These are phyloP conservation scores for Macrophomina pseudophaseolina DNA, from an alignment of 2,329 filamentous ascomycete species.

Conservation along the genomic window DNA sequence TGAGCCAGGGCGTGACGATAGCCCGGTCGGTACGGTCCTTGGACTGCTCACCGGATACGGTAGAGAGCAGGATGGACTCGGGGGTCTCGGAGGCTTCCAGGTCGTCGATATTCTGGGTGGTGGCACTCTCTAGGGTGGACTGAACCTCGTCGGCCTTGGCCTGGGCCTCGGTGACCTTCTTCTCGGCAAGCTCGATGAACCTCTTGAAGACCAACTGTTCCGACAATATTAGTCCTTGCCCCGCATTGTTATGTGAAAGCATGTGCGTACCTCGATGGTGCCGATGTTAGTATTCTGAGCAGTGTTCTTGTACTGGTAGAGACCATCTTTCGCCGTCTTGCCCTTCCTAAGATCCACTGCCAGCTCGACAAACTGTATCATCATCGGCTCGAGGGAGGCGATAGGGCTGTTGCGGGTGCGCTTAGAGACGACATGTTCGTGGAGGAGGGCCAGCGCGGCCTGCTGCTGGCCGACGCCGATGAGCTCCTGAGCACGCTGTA, in stretches of 20 bases:
- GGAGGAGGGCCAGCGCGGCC: constrained; percentile 90
- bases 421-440: constrained; percentile 99
- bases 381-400: constrained; percentile 93
- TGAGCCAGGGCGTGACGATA: constrained; percentile 98
- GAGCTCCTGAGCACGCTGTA: constrained; percentile 88
- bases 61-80: constrained; percentile 96
- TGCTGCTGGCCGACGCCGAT: constrained; percentile 94
- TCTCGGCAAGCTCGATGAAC: constrained; percentile 95
- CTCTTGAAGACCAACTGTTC: constrained; percentile 81
- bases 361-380: constrained; percentile 95
- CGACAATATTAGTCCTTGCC: constrained; percentile 3
- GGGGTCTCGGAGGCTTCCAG: constrained; percentile 96
- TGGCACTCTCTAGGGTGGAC: constrained; percentile 78
- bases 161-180: constrained; percentile 95
- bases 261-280: constrained; percentile 84
- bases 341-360: constrained; percentile 98
- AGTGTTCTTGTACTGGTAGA: constrained; percentile 99
- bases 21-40: constrained; percentile 96
- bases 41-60: constrained; percentile 96
- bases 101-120: constrained; percentile 83
- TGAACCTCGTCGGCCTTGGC: constrained; percentile 95
- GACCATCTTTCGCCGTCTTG: constrained; percentile 96
- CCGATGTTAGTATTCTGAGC: constrained; percentile 98
- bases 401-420: constrained; percentile 97
- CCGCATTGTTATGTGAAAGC: constrained; percentile 11